Evolutionary conservation across 202 grass and related monocot species (phyloP).

Genomic region (Musa balbisiana): DNA sequence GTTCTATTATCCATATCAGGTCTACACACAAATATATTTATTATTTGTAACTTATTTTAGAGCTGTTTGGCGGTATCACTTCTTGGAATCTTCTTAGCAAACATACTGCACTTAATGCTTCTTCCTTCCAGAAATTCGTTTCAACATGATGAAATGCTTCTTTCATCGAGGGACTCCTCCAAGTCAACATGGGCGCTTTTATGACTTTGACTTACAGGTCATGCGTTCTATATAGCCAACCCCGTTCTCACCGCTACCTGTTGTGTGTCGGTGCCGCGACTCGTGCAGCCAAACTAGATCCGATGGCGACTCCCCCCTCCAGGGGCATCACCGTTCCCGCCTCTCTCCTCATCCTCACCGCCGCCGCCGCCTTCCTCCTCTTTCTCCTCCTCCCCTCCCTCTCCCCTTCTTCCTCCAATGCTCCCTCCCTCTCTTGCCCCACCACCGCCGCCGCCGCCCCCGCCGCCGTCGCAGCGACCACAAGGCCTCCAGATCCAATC

Average conservation of each 20-base stretch:
- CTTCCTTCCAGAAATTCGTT: too few species aligned
- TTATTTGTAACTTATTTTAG: too few species aligned
- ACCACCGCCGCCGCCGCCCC: conserved; percentile 40
- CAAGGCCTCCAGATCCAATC: conserved; percentile 26
- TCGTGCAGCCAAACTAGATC: background rate
- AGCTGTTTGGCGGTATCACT: too few species aligned
- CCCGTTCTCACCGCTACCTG: background rate
- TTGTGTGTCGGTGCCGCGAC: background rate
- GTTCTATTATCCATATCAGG: too few species aligned
- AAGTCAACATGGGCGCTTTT: too few species aligned
- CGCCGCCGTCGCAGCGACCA: conserved; percentile 32
- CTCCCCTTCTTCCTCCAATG: conserved; percentile 13
- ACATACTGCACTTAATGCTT: too few species aligned
- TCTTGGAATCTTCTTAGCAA: too few species aligned
- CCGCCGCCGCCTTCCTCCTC: conserved; percentile 47
- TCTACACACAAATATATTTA: too few species aligned
- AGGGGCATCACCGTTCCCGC: conserved; percentile 10
- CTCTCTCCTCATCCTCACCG: conserved; percentile 34
- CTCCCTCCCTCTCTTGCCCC: conserved; percentile 33
- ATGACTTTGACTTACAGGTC: background rate
- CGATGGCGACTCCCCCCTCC: conserved; percentile 26
- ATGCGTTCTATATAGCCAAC: background rate
- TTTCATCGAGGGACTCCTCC: too few species aligned
- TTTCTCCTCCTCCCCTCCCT: conserved; percentile 25
- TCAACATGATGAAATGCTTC: too few species aligned